These are phyloP conservation scores for Neurospora africana DNA, from an alignment of 495 filamentous ascomycete species.

Conservation along the genomic window DNA sequence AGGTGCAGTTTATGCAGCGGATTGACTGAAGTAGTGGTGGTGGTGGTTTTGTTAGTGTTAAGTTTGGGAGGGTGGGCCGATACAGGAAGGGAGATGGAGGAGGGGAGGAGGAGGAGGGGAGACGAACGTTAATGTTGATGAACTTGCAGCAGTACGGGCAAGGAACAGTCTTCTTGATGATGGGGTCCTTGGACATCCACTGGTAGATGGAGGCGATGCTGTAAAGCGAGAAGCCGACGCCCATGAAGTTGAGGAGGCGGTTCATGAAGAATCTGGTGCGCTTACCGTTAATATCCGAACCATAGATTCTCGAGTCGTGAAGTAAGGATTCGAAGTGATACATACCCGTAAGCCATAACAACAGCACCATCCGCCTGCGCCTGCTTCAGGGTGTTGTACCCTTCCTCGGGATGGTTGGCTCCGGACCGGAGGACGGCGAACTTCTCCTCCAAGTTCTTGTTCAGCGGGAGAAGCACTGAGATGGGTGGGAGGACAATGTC, in stretches of 20 bases:
- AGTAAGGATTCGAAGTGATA: background rate
- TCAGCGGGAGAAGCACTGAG: conserved; percentile 56
- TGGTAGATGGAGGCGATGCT: conserved; percentile 56
- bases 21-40: conserved; percentile 29
- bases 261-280: conserved; percentile 44
- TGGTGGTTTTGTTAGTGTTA: background rate
- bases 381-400: conserved; percentile 58
- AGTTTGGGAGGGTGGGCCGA: background rate
- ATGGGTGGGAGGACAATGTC: conserved; percentile 61
- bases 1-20: conserved; percentile 63
- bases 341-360: conserved; percentile 59
- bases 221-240: conserved; percentile 57
- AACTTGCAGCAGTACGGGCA: conserved; percentile 63
- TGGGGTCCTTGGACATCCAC: conserved; percentile 47
- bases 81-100: background rate
- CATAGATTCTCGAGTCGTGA: conserved; percentile 9
- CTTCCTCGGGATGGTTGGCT: conserved; percentile 32
- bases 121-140: conserved; percentile 52
- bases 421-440: conserved; percentile 56
- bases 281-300: background rate
- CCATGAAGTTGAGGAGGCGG: conserved; percentile 53
- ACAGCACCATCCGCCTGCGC: conserved; percentile 62
- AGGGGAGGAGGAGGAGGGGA: background rate
- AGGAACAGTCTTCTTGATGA: conserved; percentile 60
- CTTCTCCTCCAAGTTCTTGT: conserved; percentile 65